Base-by-base conservation (phyloP, 345 rosid species). In the Brassica rapa region DNA sequence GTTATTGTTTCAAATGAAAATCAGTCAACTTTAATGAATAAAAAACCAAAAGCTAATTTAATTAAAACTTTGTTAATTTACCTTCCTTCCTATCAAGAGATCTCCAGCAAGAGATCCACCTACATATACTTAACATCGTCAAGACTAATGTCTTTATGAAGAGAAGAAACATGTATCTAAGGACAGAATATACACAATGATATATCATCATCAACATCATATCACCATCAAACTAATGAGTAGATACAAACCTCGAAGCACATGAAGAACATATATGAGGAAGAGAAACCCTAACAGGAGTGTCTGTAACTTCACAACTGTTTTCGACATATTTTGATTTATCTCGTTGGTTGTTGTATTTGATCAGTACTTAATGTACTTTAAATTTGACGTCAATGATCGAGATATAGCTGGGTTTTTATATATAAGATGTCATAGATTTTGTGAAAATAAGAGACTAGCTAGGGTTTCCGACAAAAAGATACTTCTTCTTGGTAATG, bases 401-500 rank as follows among this genome's bases (percentile, higher is more conserved):
- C 21, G 19, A 61, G 37, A 35, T 4, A n/a, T 62, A 11, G 2
- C 21, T 15, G 16, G 57, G 56, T 15, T n/a, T 39, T 0, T 30
- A 14, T 65, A 33, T 53, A 65, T 53, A 1, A 55, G 9, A 62
- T 66, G 66, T 25, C 21, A 3, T 8, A 30, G 27, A 24, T 37
- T 70, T 16, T 63, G 57, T 25, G 14, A 19, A 67, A 70, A 63
- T 24, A 35, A 77, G 80, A 77, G 65, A 59, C 62, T 56, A 7
- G 27, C 60, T 25, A 71, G 76, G 81, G 77, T 66, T 72, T 77
- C 43, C 81, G 66, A 78, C 77, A 71, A 55, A 77, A 77, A 71
- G 72, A 78, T 78, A 72, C 77, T 71, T 71, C 72, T 77, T 61
- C 76, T 78, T 71, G 81, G 81, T 72, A 78, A 12, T 57, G 7